Conservation (phyloP, 2,329 filamentous ascomycete species). For the Pezicula carpinea region DNA sequence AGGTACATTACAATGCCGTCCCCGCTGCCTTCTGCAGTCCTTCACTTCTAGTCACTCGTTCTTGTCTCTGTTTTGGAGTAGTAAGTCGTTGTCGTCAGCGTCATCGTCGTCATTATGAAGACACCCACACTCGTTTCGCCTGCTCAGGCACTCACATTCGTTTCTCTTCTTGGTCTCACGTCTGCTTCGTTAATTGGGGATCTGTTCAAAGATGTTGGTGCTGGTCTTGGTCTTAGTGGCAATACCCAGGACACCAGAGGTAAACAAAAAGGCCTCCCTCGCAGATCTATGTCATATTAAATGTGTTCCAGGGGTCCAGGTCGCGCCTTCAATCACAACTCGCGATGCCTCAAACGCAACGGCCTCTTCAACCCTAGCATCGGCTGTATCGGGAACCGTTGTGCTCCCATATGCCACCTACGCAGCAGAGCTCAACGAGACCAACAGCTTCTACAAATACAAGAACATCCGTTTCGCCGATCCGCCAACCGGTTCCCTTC, state of each 20-base stretch:
- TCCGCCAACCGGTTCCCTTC: background rate
- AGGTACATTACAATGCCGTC: too few species aligned
- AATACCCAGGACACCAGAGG: too few species aligned
- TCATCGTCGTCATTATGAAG: background rate
- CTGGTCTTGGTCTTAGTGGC: too few species aligned
- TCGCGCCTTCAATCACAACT: background rate
- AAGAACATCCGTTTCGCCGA: background rate
- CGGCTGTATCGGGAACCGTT: background rate
- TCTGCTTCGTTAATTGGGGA: background rate
- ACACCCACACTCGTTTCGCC: conserved; percentile 1
- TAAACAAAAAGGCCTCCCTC: too few species aligned
- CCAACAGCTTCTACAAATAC: background rate
- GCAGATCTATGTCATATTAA: background rate
- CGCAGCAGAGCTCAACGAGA: background rate
- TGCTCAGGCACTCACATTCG: background rate
- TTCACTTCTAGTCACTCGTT: background rate
- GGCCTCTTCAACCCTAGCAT: background rate
- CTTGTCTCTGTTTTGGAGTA: background rate
- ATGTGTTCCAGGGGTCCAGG: background rate
- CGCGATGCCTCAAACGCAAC: background rate
- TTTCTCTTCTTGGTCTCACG: conserved; percentile 1
- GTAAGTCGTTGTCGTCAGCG: too few species aligned
- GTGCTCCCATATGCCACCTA: background rate
- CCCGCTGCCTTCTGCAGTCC: background rate
- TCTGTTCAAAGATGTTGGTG: background rate